Evolutionary conservation across 139 green algal genomes (phyloP).

Genomic region (Eudorina sp.): DNA sequence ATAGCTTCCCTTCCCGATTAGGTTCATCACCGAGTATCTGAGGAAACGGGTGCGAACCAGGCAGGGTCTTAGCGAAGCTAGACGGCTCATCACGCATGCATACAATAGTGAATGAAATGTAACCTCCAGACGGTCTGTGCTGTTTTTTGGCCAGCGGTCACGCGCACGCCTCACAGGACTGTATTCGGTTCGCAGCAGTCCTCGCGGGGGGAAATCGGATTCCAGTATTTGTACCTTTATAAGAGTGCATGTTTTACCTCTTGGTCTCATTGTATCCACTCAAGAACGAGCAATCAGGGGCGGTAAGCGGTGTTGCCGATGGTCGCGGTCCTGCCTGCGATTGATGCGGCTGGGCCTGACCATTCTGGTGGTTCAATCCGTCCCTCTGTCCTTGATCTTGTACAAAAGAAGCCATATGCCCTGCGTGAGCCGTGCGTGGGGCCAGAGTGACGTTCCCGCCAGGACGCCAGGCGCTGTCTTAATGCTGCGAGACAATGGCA

Average conservation of each 20-base stretch:
- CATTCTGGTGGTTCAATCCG: neutral
- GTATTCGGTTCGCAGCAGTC: no score
- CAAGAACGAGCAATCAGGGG: neutral
- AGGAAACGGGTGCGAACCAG: neutral
- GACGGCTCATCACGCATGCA: no score
- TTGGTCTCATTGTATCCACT: conserved; percentile 20
- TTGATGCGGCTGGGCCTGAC: neutral
- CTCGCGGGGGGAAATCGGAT: no score
- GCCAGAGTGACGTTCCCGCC: neutral
- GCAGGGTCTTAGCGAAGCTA: no score
- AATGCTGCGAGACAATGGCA: no score
- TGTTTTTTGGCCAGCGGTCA: no score
- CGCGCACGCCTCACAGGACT: no score
- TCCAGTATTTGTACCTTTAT: neutral
- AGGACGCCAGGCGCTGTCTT: no score
- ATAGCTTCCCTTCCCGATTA: conserved; percentile 96
- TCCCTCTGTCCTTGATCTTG: conserved; percentile 14
- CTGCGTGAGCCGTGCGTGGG: neutral
- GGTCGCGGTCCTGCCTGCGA: neutral
- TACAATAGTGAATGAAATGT: no score
- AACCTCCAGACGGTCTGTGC: no score
- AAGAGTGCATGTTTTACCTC: neutral
- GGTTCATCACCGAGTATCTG: conserved; percentile 63
- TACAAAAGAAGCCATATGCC: neutral
- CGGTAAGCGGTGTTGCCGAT: neutral